Base-by-base conservation (phyloP, 225 moss, liverwort and hornwort species). In the Thuidium tamariscinum region DNA sequence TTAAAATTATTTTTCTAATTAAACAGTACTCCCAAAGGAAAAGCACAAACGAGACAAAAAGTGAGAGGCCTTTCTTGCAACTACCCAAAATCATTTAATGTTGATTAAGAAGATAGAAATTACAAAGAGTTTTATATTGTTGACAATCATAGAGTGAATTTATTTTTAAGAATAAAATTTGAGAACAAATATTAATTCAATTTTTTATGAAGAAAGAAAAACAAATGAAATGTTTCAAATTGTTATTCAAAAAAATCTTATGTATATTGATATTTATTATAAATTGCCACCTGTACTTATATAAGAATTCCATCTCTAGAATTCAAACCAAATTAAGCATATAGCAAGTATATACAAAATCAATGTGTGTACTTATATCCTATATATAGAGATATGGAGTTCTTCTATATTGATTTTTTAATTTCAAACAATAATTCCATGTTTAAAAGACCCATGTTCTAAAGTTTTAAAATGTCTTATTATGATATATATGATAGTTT, bases 371-470 rank as follows among this genome's bases (percentile, higher is more conserved):
- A 42, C 14, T 14, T 15, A 27, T 70, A 9, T 41, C 10, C 5
- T 27, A 27, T 44, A 2, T 44, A 29, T 29, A 3, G 3, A 16
- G 0, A 29, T 17, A 72, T 72, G 3, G 9, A 44, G 6, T 46
- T 17, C 3, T 23, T 68, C 4, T 71, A 10, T 29, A 16, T 16
- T n/a, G n/a, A 0, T 9, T 16, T 0, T 27, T 36, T 5, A 7
- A 42, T 29, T 44, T 44, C 27, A 46, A 72, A 54, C 16, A 3
- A 16, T 9, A 16, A 70, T 44, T 42, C 5, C 5, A 27, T 5
- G 2, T 44, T 16, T 0, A 44, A 5, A 4, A 3, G 1, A 1
- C 3, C 7, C 0, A 29, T 42, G 9, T 1, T 1, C 5, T 27
- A 16, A 46, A 44, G 5, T 70, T 44, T 3, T 17, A 17, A 0